These are phyloP conservation scores for Heliamphora pulchella DNA, from an alignment of 179 eudicot genomes.

Conservation along the genomic window DNA sequence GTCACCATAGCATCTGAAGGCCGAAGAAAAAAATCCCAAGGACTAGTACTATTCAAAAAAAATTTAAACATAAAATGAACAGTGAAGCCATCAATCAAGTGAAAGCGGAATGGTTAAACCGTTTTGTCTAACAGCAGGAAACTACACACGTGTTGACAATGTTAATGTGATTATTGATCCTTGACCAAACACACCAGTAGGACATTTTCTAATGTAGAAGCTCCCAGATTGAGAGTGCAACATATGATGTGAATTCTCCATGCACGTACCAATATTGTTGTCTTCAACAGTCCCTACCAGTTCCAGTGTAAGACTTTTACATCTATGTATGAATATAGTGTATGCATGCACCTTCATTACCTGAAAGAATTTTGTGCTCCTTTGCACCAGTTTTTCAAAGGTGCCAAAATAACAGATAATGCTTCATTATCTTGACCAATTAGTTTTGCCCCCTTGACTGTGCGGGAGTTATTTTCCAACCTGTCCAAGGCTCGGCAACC, in stretches of 20 bases:
- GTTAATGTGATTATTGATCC: background rate
- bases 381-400: constrained; percentile 47
- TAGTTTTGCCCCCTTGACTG: constrained; percentile 70
- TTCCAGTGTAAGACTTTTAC: background rate
- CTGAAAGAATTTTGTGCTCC: constrained; percentile 43
- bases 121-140: background rate
- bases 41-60: background rate
- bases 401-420: constrained; percentile 54
- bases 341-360: constrained; percentile 28
- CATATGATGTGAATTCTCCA: background rate
- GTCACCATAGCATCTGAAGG: too few species aligned
- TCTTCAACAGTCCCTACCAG: constrained; percentile 3
- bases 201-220: background rate
- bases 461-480: constrained; percentile 77
- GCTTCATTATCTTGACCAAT: constrained; percentile 88
- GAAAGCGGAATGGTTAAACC: background rate
- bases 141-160: background rate
- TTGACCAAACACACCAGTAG: background rate
- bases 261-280: background rate
- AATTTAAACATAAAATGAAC: background rate
- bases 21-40: background rate
- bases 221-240: background rate
- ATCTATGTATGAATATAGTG: background rate
- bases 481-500: constrained; percentile 73
- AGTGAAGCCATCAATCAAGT: background rate